Percentiles rank a stretch among this genome's conserved stretches.
These are phyloP conservation scores for Leccinum sublutescens DNA, from an alignment of 768 basidiomycete genomes.

Conservation along the genomic window DNA sequence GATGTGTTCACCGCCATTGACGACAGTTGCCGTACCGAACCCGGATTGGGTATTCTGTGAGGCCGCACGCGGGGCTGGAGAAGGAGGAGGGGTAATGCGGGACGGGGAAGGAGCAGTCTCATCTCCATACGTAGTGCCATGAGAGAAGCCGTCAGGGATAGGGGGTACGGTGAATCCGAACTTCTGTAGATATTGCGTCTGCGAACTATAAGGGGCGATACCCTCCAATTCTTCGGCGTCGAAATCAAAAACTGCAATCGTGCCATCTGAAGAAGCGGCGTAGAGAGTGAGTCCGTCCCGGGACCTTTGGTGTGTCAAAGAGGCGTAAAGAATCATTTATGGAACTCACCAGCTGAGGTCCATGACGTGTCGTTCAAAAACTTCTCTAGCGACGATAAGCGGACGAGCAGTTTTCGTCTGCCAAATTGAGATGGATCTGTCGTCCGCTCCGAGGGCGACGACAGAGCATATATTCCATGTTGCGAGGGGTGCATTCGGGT, in stretches of 20 bases:
- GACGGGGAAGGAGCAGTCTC: slow-evolving; percentile 23
- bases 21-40: slow-evolving; percentile 38
- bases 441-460: slow-evolving; percentile 91
- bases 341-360: slow-evolving; percentile 88
- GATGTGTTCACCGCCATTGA: slow-evolving; percentile 55
- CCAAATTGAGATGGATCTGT: slow-evolving; percentile 94
- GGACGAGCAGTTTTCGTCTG: slow-evolving; percentile 90
- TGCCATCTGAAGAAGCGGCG: slow-evolving; percentile 94
- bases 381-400: slow-evolving; percentile 88
- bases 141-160: slow-evolving; percentile 70
- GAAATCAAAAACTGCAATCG: slow-evolving; percentile 86
- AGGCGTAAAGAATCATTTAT: background rate
- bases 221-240: slow-evolving; percentile 78
- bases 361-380: slow-evolving; percentile 93
- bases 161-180: slow-evolving; percentile 73
- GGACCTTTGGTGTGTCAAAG: slow-evolving; percentile 56
- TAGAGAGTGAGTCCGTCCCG: slow-evolving; percentile 90
- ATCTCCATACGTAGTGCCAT: slow-evolving; percentile 33
- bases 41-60: slow-evolving; percentile 37
- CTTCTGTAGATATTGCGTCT: slow-evolving; percentile 77
- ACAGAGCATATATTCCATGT: slow-evolving; percentile 89
- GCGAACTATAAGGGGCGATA: slow-evolving; percentile 68
- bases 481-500: slow-evolving; percentile 60
- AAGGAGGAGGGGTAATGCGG: slow-evolving; percentile 49
- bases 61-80: slow-evolving; percentile 37